A percentile compares a stretch with the other conserved stretches of the same genome.
Evolutionary conservation across 176 grass and related monocot genomes (phyloP).

Genomic region (Avena eriantha): DNA sequence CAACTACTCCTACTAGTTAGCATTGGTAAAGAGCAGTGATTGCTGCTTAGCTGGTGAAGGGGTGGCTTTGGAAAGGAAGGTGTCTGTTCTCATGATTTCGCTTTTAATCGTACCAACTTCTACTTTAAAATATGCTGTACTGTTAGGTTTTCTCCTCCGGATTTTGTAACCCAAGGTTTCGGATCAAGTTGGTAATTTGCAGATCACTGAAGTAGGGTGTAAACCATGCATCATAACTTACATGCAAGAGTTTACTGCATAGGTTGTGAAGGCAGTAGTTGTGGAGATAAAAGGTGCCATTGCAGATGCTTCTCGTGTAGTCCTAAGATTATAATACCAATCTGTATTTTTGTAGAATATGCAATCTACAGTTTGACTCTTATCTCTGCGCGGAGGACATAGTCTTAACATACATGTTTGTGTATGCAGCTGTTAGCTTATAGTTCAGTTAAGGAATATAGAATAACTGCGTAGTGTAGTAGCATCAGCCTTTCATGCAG

Average conservation of each 20-base stretch:
- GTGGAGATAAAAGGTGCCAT: background rate
- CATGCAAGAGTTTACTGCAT: background rate
- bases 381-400: background rate
- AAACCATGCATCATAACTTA: background rate
- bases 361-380: background rate
- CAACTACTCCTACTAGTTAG: background rate
- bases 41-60: background rate
- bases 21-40: background rate
- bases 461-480: background rate
- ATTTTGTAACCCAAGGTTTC: background rate
- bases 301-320: background rate
- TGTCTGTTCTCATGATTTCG: background rate
- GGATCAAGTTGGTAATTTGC: background rate
- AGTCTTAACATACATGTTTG: background rate
- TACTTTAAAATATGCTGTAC: background rate
- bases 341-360: background rate
- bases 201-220: background rate
- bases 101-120: background rate
- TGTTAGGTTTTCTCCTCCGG: background rate
- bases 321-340: background rate
- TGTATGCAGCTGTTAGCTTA: background rate
- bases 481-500: constrained; percentile 7
- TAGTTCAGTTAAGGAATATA: background rate
- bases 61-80: background rate
- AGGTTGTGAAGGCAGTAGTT: background rate